Base-by-base conservation (phyloP, 169 alveolate genomes). In the Babesia caballi region DNA sequence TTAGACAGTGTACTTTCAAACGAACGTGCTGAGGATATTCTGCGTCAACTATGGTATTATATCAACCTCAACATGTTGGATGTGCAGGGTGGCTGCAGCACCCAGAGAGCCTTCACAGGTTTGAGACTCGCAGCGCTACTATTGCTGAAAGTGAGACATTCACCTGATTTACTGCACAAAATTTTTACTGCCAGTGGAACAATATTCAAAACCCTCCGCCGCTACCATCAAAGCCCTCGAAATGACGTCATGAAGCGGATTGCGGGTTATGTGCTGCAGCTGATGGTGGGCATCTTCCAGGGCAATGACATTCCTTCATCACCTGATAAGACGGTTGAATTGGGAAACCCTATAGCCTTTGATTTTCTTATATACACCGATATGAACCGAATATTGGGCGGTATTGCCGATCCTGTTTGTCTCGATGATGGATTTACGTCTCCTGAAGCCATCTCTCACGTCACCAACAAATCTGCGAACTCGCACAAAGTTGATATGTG, bases 71-170 rank as follows among this genome's bases (percentile, higher is more conserved):
- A 42, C 46, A 36, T 77, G 73, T 19, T 63, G 58, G 60, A 63
- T 41, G 42, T 32, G 21, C 32, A 58, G 28, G 44, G 54, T 8
- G 61, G 73, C 21, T 6, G n/a, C 25, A 66, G 60, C 28, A 14
- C 61, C 17, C 75, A 77, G 30, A 30, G 70, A n/a, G 57, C 40
- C 6, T 61, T 54, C 67, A 63, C 73, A n/a, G 82, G 65, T 19
- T 21, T 77, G 21, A 50, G 58, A 15, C 53, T 63, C 19, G 7
- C 60, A 23, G 38, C 73, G 41, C n/a, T 66, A 25, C 25, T 63
- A n/a, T n/a, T 77, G 15, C 50, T 66, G 12, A 63, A 77, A 52
- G 58, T 42, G 1, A 58, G 73, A 25, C 40, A 44, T 30, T 32
- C 47, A 0, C 74, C 67, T 2, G 14, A 9, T 9, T 15, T 65